phyloP scores from a whole-genome alignment of 306 rosid genomes.

The Carpinus viminea region DNA sequence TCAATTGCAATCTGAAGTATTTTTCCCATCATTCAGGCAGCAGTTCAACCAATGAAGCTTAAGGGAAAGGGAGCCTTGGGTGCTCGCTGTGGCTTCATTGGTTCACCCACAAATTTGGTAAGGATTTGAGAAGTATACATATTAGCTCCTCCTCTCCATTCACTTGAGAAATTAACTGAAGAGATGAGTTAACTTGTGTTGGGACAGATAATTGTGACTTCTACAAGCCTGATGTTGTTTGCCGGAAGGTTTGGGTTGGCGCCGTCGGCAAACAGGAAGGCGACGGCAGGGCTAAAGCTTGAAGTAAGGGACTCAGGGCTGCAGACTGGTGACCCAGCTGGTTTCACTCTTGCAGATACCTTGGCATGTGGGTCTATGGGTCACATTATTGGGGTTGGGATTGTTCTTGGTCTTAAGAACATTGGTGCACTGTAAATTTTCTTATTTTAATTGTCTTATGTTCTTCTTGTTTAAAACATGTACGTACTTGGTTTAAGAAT shows the following conservation, averaged over 20 bases:
- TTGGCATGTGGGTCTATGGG: slow-evolving; percentile 90
- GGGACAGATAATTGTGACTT: slow-evolving; percentile 72
- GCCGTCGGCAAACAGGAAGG: slow-evolving; percentile 91
- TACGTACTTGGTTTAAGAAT: not conserved
- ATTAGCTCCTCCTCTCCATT: no score
- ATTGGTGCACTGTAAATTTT: slow-evolving; percentile 62
- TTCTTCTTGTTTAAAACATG: not conserved
- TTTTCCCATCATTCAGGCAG: slow-evolving; percentile 47
- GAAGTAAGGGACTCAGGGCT: slow-evolving; percentile 91
- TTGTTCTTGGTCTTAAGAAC: slow-evolving; percentile 92
- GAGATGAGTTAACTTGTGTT: not conserved
- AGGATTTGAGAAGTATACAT: not conserved
- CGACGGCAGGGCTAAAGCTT: slow-evolving; percentile 88
- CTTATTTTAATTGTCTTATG: not conserved
- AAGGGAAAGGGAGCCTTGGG: slow-evolving; percentile 82
- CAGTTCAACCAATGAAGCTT: slow-evolving; percentile 62
- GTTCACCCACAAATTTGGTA: slow-evolving; percentile 93
- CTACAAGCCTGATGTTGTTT: slow-evolving; percentile 87
- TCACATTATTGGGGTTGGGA: slow-evolving; percentile 95
- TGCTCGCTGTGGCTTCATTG: slow-evolving; percentile 81
- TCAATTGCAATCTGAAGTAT: not conserved
- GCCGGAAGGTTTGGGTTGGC: slow-evolving; percentile 97
- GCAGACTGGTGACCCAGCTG: slow-evolving; percentile 97
- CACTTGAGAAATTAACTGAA: not conserved
- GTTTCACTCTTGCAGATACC: slow-evolving; percentile 96